These are phyloP conservation scores for Amanita brunnescens DNA, from an alignment of 768 basidiomycete species.

Conservation along the genomic window DNA sequence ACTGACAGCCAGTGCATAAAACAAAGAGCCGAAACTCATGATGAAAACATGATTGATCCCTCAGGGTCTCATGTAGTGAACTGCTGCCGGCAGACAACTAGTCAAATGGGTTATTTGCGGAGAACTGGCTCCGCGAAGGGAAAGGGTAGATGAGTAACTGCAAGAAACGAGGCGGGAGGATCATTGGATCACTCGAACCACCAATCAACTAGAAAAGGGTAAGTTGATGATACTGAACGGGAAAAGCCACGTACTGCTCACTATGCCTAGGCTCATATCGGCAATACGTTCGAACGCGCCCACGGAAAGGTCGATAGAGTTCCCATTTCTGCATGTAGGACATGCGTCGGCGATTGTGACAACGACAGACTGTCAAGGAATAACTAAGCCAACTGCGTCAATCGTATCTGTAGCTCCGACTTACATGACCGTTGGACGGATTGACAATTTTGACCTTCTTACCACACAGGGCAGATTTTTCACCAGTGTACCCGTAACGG, in stretches of 20 bases:
- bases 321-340: constrained; percentile 58
- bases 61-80: not conserved
- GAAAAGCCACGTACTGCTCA: constrained; percentile 40
- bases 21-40: not conserved
- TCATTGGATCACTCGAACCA: constrained; percentile 19
- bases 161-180: constrained; percentile 8
- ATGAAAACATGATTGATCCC: not conserved
- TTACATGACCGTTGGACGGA: constrained; percentile 42
- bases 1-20: not conserved
- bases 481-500: constrained; percentile 41
- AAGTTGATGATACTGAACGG: not conserved
- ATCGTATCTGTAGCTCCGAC: constrained; percentile 1
- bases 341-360: constrained; percentile 75
- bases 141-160: constrained; percentile 10
- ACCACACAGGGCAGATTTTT: constrained; percentile 54
- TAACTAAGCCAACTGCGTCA: constrained; percentile 2
- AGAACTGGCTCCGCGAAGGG: not conserved
- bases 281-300: constrained; percentile 60
- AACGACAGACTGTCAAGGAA: constrained; percentile 29
- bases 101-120: not conserved
- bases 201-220: constrained; percentile 27
- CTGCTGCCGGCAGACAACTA: constrained; percentile 1
- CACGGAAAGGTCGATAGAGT: constrained; percentile 70
- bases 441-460: constrained; percentile 56
- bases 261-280: constrained; percentile 36